Evolutionary conservation across 2,329 filamentous ascomycete genomes (phyloP).

Genomic region (Phyllosticta citrichinensis): DNA sequence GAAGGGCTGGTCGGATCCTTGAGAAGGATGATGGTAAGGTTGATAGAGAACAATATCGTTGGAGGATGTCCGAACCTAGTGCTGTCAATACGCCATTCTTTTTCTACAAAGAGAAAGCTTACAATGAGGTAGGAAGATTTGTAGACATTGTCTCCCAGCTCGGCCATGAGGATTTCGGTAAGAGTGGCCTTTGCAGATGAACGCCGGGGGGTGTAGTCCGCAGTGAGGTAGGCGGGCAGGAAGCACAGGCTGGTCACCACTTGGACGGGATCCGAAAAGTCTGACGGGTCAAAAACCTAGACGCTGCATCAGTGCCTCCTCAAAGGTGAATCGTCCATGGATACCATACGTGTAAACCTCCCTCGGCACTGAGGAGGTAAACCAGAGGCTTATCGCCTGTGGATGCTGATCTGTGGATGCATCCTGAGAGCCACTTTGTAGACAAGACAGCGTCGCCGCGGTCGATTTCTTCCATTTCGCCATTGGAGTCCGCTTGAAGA

Average conservation of each 20-base stretch:
- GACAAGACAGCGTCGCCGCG: conserved; percentile 48
- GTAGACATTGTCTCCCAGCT: conserved; percentile 66
- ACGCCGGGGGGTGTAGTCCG: conserved; percentile 60
- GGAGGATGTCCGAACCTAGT: conserved; percentile 61
- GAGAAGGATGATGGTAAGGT: conserved; percentile 46
- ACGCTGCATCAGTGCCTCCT: neutral
- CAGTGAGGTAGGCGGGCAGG: conserved; percentile 64
- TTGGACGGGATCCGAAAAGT: conserved; percentile 62
- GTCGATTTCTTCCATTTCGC: conserved; percentile 77
- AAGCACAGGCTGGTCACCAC: conserved; percentile 67
- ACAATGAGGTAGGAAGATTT: conserved; percentile 74
- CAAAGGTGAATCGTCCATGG: neutral
- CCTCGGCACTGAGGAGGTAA: conserved; percentile 68
- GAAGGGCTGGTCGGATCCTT: conserved; percentile 35
- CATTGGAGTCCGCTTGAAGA: conserved; percentile 66
- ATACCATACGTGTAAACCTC: conserved; percentile 59
- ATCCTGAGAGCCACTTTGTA: conserved; percentile 73
- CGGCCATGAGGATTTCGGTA: conserved; percentile 70
- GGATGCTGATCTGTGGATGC: conserved; percentile 61
- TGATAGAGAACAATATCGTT: conserved; percentile 85
- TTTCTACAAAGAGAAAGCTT: conserved; percentile 24
- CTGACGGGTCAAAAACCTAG: conserved; percentile 68
- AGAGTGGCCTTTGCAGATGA: conserved; percentile 63
- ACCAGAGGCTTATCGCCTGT: conserved; percentile 50
- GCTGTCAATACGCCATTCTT: neutral